Base-by-base conservation (phyloP, 495 filamentous ascomycete species). In the Aspergillus haitiensis region DNA sequence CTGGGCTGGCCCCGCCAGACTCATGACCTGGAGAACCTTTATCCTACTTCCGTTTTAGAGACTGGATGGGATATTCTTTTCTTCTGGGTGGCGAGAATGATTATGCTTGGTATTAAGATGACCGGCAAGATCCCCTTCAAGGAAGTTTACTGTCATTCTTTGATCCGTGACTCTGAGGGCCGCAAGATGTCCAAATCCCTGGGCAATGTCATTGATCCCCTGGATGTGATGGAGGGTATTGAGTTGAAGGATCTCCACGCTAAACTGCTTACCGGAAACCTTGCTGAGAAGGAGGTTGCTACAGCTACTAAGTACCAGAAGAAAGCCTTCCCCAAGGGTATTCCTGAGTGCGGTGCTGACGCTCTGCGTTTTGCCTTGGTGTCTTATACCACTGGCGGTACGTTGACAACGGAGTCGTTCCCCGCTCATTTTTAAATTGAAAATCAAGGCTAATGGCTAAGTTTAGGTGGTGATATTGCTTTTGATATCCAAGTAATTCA, bases 21-120 rank as follows among this genome's bases (percentile, higher is more conserved):
- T 10, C 72, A 78, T 53, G 87, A 91, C 67, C 70, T 88, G 50
- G 78, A 85, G 73, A 85, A 85, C 52, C 75, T 91, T 57, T 92
- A 87, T 73, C 89, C 90, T 13, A 92, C 88, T 8, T 85, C 81
- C 58, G 75, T 90, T 48, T 74, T 93, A 51, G 89, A 93, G 71
- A 92, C 89, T 12, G 90, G 90, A 16, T 92, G 89, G 89, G 88
- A 93, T 74, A 93, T 93, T 65, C 73, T 93, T 10, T 87, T 90
- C 79, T 92, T 92, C 84, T 93, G 90, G 90, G 86, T 92, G 55
- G 85, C 83, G 15, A 75, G 89, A 52, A 93, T 93, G 90, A 88
- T 93, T 67, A 89, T 93, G 83, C 79, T 93, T 52, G 80, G 82
- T 63, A 74, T 92, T 37, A 90, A 92, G 72, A 73, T 93, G 72